Evolutionary conservation across 192 early-diverging fungal genomes (phyloP).

Genomic region (Backusella liffmaniae): DNA sequence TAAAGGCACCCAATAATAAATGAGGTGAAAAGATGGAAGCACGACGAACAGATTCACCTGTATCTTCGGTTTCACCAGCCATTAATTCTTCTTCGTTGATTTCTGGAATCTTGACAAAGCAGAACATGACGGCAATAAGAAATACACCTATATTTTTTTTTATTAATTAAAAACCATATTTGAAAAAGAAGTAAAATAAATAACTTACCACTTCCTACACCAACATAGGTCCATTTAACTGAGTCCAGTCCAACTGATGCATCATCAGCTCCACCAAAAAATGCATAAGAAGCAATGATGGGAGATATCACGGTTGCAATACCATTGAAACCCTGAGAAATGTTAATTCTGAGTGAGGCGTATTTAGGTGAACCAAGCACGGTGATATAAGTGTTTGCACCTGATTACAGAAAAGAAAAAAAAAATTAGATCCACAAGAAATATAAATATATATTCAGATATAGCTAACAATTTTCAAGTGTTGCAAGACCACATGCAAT

Average conservation of each 20-base stretch:
- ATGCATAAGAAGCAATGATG: conserved; percentile 35
- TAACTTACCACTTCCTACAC: conserved; percentile 28
- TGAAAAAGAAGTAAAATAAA: not conserved
- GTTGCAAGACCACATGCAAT: conserved; percentile 39
- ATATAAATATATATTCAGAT: not conserved
- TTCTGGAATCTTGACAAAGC: conserved; percentile 32
- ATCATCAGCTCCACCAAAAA: conserved; percentile 26
- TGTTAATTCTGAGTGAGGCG: conserved; percentile 32
- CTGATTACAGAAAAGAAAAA: not conserved
- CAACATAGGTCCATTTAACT: conserved; percentile 37
- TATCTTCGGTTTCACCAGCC: conserved; percentile 27
- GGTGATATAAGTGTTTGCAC: conserved; percentile 37
- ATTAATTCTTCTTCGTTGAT: conserved; percentile 42
- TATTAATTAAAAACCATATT: not conserved
- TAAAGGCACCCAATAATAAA: conserved; percentile 21
- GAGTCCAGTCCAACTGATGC: conserved; percentile 5
- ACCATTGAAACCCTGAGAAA: conserved; percentile 37
- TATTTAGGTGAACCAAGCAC: conserved; percentile 19
- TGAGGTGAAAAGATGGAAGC: conserved; percentile 30
- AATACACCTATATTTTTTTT: conserved; percentile 28
- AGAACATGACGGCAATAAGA: conserved; percentile 28
- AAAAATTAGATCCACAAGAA: not conserved
- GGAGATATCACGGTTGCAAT: conserved; percentile 29
- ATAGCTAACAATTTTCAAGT: conserved; percentile 30
- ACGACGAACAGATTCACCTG: conserved; percentile 9